A percentile compares a stretch with the other conserved stretches of the same genome.
phyloP scores from a whole-genome alignment of 495 filamentous ascomycete genomes.

The Podospora conica region DNA sequence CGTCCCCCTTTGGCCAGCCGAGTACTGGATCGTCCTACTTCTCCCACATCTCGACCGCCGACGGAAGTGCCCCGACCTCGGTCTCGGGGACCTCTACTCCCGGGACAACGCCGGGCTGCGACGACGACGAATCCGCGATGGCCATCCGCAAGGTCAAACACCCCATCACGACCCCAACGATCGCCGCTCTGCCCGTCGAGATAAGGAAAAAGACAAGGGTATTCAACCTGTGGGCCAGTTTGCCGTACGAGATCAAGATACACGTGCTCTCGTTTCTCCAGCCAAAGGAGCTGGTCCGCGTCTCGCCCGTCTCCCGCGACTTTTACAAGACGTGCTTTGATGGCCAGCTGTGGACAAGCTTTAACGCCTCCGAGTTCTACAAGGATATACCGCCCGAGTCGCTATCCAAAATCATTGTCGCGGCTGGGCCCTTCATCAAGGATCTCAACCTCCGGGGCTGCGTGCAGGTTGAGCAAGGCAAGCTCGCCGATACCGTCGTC shows the following conservation, averaged over 20 bases:
- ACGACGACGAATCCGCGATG: constrained; percentile 31
- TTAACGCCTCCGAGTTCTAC: constrained; percentile 86
- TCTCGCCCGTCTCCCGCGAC: constrained; percentile 68
- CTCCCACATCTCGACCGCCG: constrained; percentile 50
- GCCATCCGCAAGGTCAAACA: constrained; percentile 30
- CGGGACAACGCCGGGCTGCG: constrained; percentile 30
- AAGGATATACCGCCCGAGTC: constrained; percentile 75
- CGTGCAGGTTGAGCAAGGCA: constrained; percentile 67
- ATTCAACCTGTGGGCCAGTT: constrained; percentile 70
- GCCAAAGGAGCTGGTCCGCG: constrained; percentile 77
- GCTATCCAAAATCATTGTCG: constrained; percentile 75
- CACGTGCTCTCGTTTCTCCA: constrained; percentile 67
- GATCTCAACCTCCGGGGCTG: constrained; percentile 71
- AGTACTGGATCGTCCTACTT: constrained; percentile 52
- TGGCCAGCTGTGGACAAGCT: constrained; percentile 81
- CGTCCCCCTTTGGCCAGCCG: constrained; percentile 45
- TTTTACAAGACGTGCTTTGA: constrained; percentile 90
- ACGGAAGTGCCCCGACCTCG: constrained; percentile 58
- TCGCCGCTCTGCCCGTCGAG: constrained; percentile 61
- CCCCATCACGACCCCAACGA: constrained; percentile 33
- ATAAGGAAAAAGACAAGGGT: constrained; percentile 42
- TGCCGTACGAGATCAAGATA: constrained; percentile 79
- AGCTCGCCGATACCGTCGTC: constrained; percentile 66
- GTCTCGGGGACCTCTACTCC: constrained; percentile 44
- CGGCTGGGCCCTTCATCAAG: constrained; percentile 81